A percentile compares a stretch with the other conserved stretches of the same genome.
Evolutionary conservation across 805 yeast species (phyloP).

Genomic region (Candida oleophila): DNA sequence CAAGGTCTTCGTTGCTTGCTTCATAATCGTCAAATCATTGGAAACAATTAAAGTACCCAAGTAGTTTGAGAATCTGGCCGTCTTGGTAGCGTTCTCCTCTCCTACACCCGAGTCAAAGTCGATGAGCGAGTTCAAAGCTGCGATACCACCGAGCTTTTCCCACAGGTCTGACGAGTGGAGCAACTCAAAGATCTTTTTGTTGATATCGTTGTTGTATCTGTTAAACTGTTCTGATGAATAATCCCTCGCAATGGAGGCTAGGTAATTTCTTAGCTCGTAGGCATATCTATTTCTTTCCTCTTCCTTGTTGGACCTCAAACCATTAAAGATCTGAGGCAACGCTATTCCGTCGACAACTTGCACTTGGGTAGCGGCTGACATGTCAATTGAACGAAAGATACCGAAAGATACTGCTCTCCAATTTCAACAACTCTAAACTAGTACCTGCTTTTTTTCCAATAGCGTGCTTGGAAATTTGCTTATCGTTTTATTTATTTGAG

Average conservation of each 20-base stretch:
- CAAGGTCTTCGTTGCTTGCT: conserved; percentile 78
- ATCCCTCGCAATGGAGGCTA: conserved; percentile 75
- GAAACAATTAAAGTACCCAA: conserved; percentile 77
- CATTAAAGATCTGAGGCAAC: conserved; percentile 51
- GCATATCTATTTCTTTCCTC: conserved; percentile 58
- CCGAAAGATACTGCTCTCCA: not conserved
- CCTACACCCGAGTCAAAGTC: conserved; percentile 74
- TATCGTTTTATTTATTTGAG: not conserved
- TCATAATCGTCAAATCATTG: conserved; percentile 81
- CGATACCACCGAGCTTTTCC: conserved; percentile 84
- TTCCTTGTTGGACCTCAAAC: conserved; percentile 44
- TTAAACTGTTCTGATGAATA: conserved; percentile 78
- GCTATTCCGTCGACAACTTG: conserved; percentile 49
- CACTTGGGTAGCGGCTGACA: conserved; percentile 24
- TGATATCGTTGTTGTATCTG: conserved; percentile 79
- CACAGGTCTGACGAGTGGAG: conserved; percentile 70
- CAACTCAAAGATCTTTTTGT: conserved; percentile 82
- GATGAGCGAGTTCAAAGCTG: conserved; percentile 85
- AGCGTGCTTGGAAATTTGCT: not conserved
- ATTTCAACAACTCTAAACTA: too few species aligned
- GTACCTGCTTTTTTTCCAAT: not conserved
- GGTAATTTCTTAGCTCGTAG: conserved; percentile 63
- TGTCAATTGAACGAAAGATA: not conserved
- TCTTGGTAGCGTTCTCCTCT: conserved; percentile 83
- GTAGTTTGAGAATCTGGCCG: conserved; percentile 89